A percentile compares a stretch with the other conserved stretches of the same genome.
phyloP scores from a whole-genome alignment of 2,329 filamentous ascomycete genomes.

The Claviceps sp. region DNA sequence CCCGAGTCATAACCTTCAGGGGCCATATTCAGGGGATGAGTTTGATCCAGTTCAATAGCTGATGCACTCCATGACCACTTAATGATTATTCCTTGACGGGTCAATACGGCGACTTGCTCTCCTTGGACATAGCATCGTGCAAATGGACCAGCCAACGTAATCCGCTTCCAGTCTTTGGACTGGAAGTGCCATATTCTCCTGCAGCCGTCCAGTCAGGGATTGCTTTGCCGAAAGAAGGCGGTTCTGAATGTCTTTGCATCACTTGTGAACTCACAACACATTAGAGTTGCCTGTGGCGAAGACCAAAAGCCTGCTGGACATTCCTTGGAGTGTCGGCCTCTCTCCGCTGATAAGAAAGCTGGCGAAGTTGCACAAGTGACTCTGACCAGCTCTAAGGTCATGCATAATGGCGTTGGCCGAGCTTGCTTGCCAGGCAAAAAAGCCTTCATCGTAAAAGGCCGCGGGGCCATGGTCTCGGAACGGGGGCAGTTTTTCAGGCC shows the following conservation, averaged over 20 bases:
- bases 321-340: slow-evolving; percentile 8
- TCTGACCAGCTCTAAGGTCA: slow-evolving; percentile 10
- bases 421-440: slow-evolving; percentile 16
- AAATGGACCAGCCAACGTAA: slow-evolving; percentile 11
- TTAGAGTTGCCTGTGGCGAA: slow-evolving; percentile 1
- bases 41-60: slow-evolving; percentile 8
- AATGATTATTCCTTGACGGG: slow-evolving; percentile 10
- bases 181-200: slow-evolving; percentile 13
- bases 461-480: neutral
- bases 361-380: slow-evolving; percentile 10
- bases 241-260: neutral
- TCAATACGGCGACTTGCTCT: slow-evolving; percentile 11
- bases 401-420: slow-evolving; percentile 12
- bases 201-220: neutral
- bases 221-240: neutral
- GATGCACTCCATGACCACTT: slow-evolving; percentile 12
- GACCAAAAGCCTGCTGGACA: slow-evolving; percentile 7
- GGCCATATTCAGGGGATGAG: neutral
- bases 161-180: slow-evolving; percentile 7
- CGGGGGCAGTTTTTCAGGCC: neutral
- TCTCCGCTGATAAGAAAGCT: slow-evolving; percentile 8
- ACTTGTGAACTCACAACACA: slow-evolving; percentile 5
- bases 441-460: slow-evolving; percentile 11
- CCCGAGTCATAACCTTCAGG: neutral
- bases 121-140: slow-evolving; percentile 9